Base-by-base conservation (phyloP, 2,329 filamentous ascomycete genomes). In the Escovopsis weberi region DNA sequence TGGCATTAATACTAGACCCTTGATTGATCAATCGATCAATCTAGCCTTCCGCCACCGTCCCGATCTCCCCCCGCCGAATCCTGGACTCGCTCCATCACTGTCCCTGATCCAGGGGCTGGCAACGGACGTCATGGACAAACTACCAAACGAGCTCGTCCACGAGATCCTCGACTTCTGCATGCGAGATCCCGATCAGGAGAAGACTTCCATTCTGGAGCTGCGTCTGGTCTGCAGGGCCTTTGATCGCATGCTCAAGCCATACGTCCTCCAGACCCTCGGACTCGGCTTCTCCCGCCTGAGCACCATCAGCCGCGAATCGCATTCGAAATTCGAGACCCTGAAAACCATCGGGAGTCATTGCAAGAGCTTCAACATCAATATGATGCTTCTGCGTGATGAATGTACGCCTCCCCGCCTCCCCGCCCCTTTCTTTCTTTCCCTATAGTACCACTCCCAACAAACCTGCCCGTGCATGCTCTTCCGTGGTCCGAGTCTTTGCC, bases 361-460 rank as follows among this genome's bases (percentile, higher is more conserved):
- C 59, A 65, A 65, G 48, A 64, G 67, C 28, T 50, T 74, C 4
- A 70, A 67, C 45, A 59, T 74, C 39, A 70, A 74, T 50, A 55
- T 74, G 53, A 72, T 70, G 66, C 61, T 72, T 12, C 54, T 74
- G 33, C 63, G 70, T 48, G 70, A 74, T 50, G 67, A 72, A 42
- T 52, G 70, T 72, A 56, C 48, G 64, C 48, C 33, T 23, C 23
- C 23, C 23, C 4, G 23, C 28, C 28, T 32, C 11, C 11, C 11
- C 8, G 11, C 8, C 8, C 11, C 28, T 11, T 11, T 9, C 11
- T 32, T 9, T 11, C 28, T 1, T 3, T 32, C 8, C 28, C 28
- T 15, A 15, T 15, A 15, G 15, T 15, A 15, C 15, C 15, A 3
- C 28, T 32, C 2, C 28, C 28, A 32, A 9, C 15, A 15, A 3